Evolutionary conservation across 2,329 filamentous ascomycete genomes (phyloP), one percentile per base, ranked within the genome.

Genomic region (Colletotrichum sp.): DNA sequence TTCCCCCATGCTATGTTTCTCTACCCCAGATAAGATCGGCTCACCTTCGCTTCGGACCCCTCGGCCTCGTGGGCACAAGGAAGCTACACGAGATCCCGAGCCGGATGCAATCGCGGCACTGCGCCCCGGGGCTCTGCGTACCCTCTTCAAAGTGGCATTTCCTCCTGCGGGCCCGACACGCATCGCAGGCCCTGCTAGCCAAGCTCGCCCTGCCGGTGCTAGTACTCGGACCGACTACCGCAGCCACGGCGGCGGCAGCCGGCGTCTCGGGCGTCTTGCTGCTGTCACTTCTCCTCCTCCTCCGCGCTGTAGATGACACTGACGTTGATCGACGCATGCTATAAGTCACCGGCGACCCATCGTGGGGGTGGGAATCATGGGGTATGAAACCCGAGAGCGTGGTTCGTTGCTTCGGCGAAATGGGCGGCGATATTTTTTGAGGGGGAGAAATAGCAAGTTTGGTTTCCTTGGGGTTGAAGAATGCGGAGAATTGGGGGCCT

Each of bases 141-240:
- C 12, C 18, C 12, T 65, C 69, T n/a, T 68, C 75, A 36, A 76
- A 78, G 75, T 76, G 72, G 34, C 80, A 81, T 69, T 79, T 80
- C 26, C 80, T 77, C 60, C 80, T 76, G 8, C 80, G 76, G 3
- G 79, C 79, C 28, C 79, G 77, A 62, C 79, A 80, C 13, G 78
- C 79, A 73, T 80, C 79, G 59, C 80, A 81, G 4, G 80, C 80
- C 59, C 80, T 74, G n/a, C 75, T 76, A 9, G 79, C 78, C 30
- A 81, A 72, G 15, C 21, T 72, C 10, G 72, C 39, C 30, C 72
- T 66, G 49, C 44, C 21, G 44, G 1, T 44, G 39, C 39, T 49
- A n/a, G 18, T 49, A n/a, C 44, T 52, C 44, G 44, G 44, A 52
- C 44, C 44, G 44, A 52, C 44, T 49, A 49, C 44, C 39, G 36